A percentile compares a stretch with the other conserved stretches of the same genome.
Conservation (phyloP, 2,329 filamentous ascomycete species). For the Aspergillus nomiae region DNA sequence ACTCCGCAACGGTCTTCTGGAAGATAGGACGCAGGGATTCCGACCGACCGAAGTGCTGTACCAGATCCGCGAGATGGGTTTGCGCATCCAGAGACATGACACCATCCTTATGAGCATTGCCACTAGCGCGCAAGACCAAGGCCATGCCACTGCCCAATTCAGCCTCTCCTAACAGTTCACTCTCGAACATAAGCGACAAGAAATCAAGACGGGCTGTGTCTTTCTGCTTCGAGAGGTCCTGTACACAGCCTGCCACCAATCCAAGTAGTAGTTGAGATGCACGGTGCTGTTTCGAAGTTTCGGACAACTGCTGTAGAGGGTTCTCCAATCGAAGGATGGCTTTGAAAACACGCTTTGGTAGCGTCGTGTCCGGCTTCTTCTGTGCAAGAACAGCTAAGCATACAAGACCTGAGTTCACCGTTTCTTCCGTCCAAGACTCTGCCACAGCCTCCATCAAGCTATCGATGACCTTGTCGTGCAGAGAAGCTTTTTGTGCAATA, state of each 20-base stretch:
- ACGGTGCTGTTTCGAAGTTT: constrained; percentile 36
- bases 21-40: constrained; percentile 65
- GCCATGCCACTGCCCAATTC: constrained; percentile 34
- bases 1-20: constrained; percentile 65
- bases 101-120: constrained; percentile 50
- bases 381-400: constrained; percentile 82
- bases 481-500: constrained; percentile 76
- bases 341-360: constrained; percentile 71
- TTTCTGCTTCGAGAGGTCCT: constrained; percentile 35
- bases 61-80: constrained; percentile 64
- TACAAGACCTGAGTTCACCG: constrained; percentile 70
- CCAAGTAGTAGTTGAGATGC: constrained; percentile 39
- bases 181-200: constrained; percentile 40
- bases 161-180: constrained; percentile 32
- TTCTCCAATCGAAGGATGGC: constrained; percentile 39
- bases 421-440: constrained; percentile 73
- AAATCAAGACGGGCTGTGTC: constrained; percentile 49
- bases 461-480: constrained; percentile 78
- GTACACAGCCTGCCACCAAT: constrained; percentile 38
- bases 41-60: constrained; percentile 67
- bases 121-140: constrained; percentile 36
- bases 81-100: constrained; percentile 51
- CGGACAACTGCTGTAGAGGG: constrained; percentile 34
- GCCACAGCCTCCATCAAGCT: constrained; percentile 88
- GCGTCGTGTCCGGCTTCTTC: constrained; percentile 68